These are phyloP conservation scores for Peronosclerospora sorghi DNA, from an alignment of 352 stramenopile species.

Conservation along the genomic window DNA sequence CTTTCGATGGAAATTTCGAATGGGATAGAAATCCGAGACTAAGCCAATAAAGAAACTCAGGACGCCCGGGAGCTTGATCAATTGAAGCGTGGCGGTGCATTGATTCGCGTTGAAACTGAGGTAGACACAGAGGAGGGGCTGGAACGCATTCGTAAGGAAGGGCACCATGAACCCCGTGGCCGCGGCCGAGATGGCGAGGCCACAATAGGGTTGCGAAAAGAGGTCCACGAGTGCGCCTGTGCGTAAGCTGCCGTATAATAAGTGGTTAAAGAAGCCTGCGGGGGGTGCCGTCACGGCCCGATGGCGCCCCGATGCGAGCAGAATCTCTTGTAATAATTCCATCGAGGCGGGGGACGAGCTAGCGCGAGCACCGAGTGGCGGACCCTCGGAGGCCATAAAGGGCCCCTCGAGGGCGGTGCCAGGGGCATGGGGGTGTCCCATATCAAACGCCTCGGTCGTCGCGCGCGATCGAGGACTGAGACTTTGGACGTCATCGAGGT, in stretches of 20 bases:
- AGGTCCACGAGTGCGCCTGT: conserved; percentile 38
- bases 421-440: conserved; percentile 2
- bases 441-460: conserved; percentile 6
- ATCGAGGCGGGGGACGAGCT: conserved; percentile 59
- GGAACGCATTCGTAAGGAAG: conserved; percentile 49
- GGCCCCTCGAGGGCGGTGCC: conserved; percentile 28
- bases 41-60: conserved; percentile 67
- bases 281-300: conserved; percentile 39
- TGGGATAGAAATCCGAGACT: conserved; percentile 69
- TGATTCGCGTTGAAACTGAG: conserved; percentile 38
- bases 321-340: conserved; percentile 46
- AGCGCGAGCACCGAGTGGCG: conserved; percentile 36
- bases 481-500: conserved; percentile 15
- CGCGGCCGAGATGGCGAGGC: conserved; percentile 42
- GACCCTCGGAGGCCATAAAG: conserved; percentile 36
- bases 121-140: conserved; percentile 52
- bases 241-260: conserved; percentile 57
- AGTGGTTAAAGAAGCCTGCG: conserved; percentile 57
- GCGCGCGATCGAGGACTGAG: conserved; percentile 6
- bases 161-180: conserved; percentile 54
- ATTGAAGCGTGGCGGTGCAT: conserved; percentile 33
- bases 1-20: conserved; percentile 67
- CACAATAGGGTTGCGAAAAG: conserved; percentile 52
- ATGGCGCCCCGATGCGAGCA: conserved; percentile 23
- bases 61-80: conserved; percentile 44